These are phyloP conservation scores for Polygonum aviculare DNA, from an alignment of 148 eudicot species.

Conservation along the genomic window DNA sequence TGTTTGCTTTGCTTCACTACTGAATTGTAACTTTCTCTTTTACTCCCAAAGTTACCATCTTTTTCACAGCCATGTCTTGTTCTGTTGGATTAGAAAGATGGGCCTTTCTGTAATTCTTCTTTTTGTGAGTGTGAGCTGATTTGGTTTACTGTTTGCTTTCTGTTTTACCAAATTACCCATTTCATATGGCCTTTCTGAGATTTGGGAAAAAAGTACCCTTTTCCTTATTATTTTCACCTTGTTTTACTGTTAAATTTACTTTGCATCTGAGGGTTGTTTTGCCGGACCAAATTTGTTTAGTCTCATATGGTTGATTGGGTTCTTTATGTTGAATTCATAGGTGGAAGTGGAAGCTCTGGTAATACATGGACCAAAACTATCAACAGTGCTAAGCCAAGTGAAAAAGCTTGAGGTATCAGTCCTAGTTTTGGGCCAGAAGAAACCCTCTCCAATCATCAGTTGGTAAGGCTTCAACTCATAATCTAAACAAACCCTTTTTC, in stretches of 20 bases:
- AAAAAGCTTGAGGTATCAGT: conserved; percentile 49
- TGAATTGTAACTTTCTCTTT: too few relatives aligned
- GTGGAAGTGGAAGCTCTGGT: conserved; percentile 47
- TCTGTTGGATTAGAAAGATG: neutral
- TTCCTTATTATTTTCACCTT: too few relatives aligned
- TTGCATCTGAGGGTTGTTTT: neutral
- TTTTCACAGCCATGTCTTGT: neutral
- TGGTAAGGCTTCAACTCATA: conserved; percentile 29
- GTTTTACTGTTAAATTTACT: too few relatives aligned
- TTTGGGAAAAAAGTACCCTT: neutral
- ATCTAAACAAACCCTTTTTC: neutral
- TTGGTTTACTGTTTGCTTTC: too few relatives aligned
- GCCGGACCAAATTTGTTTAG: neutral
- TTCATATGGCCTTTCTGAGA: neutral
- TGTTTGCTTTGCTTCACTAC: too few relatives aligned
- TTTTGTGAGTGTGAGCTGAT: too few relatives aligned
- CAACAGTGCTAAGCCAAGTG: conserved; percentile 43
- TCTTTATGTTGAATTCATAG: conserved; percentile 6
- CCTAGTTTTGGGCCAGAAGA: conserved; percentile 56
- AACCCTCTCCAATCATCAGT: conserved; percentile 42
- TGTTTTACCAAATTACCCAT: neutral
- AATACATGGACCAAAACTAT: conserved; percentile 38
- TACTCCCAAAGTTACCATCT: neutral
- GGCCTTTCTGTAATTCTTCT: neutral
- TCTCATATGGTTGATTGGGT: neutral